phyloP scores from a whole-genome alignment of 2,329 filamentous ascomycete genomes.

The Knufia petricola region DNA sequence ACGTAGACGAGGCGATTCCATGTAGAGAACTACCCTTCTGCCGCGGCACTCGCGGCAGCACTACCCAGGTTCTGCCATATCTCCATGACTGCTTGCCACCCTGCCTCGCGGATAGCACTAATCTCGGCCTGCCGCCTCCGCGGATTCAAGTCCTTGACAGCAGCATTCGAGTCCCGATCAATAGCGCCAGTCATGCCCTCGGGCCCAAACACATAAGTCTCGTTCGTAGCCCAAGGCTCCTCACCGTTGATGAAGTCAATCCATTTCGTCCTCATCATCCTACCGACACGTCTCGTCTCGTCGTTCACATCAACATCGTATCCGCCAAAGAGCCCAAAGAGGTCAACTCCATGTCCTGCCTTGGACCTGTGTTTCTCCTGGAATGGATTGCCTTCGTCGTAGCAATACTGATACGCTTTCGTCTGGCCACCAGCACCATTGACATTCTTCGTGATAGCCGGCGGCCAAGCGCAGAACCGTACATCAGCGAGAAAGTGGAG shows the following conservation, averaged over 20 bases:
- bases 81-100: background rate
- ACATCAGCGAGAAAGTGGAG: conserved; percentile 1
- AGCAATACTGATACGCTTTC: conserved; percentile 6
- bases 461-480: conserved; percentile 1
- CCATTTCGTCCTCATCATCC: conserved; percentile 5
- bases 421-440: background rate
- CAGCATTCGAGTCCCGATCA: conserved; percentile 6
- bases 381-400: conserved; percentile 8
- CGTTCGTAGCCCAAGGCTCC: conserved; percentile 1
- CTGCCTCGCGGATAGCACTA: background rate
- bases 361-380: background rate
- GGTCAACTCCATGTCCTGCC: conserved; percentile 4
- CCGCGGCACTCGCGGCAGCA: background rate
- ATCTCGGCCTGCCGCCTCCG: conserved; percentile 1
- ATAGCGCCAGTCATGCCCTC: conserved; percentile 3
- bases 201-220: conserved; percentile 6
- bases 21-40: background rate
- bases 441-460: background rate
- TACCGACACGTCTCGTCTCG: conserved; percentile 1
- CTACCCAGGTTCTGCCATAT: background rate
- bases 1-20: too few species aligned
- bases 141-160: conserved; percentile 4
- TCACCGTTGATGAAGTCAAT: conserved; percentile 8
- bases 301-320: conserved; percentile 1
- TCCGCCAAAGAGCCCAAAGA: conserved; percentile 5